A percentile compares a stretch with the other conserved stretches of the same genome.
Evolutionary conservation across 164 flowering plant species (phyloP).

Genomic region (Platanus orientalis): DNA sequence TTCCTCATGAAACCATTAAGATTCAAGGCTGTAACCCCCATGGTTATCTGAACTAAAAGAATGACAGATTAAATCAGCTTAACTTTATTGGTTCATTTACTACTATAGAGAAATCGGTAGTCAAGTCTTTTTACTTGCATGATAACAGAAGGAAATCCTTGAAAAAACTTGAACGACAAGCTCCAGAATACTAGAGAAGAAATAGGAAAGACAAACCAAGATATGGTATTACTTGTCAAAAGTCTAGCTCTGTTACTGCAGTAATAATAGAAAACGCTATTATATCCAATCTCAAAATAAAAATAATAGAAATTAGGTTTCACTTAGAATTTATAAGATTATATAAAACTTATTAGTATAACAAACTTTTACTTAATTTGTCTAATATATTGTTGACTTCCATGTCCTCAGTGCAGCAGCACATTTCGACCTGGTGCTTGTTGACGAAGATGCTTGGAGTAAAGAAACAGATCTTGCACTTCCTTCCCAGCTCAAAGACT

Average conservation of each 20-base stretch:
- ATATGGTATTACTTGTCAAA: not conserved
- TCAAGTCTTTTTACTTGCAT: not conserved
- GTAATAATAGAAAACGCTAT: too few species aligned
- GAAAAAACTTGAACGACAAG: not conserved
- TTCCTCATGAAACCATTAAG: too few species aligned
- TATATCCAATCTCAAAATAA: too few species aligned
- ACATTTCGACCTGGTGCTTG: conserved; percentile 48
- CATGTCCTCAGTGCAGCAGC: conserved; percentile 28
- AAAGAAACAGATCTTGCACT: conserved; percentile 26
- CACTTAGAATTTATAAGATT: too few species aligned
- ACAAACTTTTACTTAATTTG: too few species aligned
- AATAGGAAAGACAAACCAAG: not conserved
- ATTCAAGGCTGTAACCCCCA: not conserved
- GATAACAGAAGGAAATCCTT: not conserved
- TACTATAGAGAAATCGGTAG: not conserved
- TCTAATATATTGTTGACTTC: conserved; percentile 11
- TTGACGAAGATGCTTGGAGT: conserved; percentile 67
- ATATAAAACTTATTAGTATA: too few species aligned
- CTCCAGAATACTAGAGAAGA: not conserved
- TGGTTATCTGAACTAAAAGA: not conserved
- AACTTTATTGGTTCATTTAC: too few species aligned
- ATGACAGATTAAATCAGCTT: too few species aligned
- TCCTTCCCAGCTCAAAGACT: conserved; percentile 25
- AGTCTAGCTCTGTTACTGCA: not conserved
- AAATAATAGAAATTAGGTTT: too few species aligned